Evolutionary conservation across 176 grass and related monocot species (phyloP).

Genomic region (Musa itinerans): DNA sequence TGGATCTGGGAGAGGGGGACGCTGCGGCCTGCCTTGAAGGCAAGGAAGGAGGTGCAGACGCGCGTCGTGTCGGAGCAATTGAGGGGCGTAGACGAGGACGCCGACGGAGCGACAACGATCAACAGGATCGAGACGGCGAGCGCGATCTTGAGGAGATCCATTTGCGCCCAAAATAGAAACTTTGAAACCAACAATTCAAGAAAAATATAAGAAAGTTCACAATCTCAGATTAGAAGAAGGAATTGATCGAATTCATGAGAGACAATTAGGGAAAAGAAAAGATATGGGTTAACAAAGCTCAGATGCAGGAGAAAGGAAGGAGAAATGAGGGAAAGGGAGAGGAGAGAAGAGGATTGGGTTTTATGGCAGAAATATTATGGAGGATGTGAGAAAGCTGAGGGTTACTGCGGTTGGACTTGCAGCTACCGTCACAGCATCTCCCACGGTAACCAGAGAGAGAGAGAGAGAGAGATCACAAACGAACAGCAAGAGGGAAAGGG

Average conservation of each 20-base stretch:
- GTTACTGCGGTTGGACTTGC: no score
- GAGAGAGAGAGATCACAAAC: background rate
- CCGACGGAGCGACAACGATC: background rate
- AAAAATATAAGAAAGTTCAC: background rate
- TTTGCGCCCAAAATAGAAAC: background rate
- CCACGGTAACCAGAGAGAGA: no score
- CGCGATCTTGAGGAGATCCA: background rate
- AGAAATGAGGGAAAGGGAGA: background rate
- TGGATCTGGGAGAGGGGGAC: conserved; percentile 36
- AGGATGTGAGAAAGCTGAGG: no score
- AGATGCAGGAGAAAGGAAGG: background rate
- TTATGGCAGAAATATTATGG: background rate
- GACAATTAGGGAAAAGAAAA: background rate
- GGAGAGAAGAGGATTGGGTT: background rate
- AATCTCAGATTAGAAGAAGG: background rate
- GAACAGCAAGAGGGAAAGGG: background rate
- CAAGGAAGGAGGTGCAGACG: conserved; percentile 92
- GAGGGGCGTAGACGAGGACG: conserved; percentile 43
- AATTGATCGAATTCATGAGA: background rate
- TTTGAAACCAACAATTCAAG: background rate
- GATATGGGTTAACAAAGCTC: background rate
- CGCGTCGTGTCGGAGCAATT: conserved; percentile 74
- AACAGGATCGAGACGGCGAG: conserved; percentile 1
- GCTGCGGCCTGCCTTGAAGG: conserved; percentile 34
- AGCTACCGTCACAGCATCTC: no score